A percentile compares a stretch with the other conserved stretches of the same genome.
These are phyloP conservation scores for Grifola frondosa DNA, from an alignment of 1,284 basidiomycete species.

Conservation along the genomic window DNA sequence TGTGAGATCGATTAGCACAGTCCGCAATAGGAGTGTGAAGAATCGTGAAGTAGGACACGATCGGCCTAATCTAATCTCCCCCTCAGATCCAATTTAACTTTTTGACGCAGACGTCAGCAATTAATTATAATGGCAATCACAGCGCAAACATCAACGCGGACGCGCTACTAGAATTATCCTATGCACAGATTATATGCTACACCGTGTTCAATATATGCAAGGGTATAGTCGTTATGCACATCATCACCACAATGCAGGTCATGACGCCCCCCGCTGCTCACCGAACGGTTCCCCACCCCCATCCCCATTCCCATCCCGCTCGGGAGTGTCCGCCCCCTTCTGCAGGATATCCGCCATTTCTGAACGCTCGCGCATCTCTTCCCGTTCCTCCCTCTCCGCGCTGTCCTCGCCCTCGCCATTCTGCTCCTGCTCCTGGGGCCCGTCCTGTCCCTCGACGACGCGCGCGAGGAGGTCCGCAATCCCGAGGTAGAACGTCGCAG, in stretches of 20 bases:
- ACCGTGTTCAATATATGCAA: too few species aligned
- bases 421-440: conserved; percentile 8
- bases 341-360: conserved; percentile 33
- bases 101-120: too few species aligned
- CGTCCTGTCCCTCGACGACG: conserved; percentile 58
- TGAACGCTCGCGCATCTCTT: conserved; percentile 28
- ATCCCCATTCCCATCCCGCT: conserved; percentile 3
- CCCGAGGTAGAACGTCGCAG: conserved; percentile 85
- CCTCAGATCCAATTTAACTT: too few species aligned
- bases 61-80: conserved; percentile 1
- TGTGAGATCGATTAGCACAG: conserved; percentile 6
- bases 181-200: too few species aligned
- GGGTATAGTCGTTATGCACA: too few species aligned
- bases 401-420: background rate
- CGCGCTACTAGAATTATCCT: too few species aligned
- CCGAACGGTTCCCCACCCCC: background rate
- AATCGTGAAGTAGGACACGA: background rate
- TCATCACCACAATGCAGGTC: too few species aligned
- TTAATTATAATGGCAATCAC: too few species aligned
- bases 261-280: background rate
- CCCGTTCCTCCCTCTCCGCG: conserved; percentile 17
- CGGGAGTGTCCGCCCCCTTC: conserved; percentile 18
- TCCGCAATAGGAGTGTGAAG: background rate
- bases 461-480: conserved; percentile 69
- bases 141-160: too few species aligned